Percentiles rank a stretch among this genome's conserved stretches.
Evolutionary conservation across 2,329 filamentous ascomycete genomes (phyloP).

Genomic region (Rhynchosporium agropyri): DNA sequence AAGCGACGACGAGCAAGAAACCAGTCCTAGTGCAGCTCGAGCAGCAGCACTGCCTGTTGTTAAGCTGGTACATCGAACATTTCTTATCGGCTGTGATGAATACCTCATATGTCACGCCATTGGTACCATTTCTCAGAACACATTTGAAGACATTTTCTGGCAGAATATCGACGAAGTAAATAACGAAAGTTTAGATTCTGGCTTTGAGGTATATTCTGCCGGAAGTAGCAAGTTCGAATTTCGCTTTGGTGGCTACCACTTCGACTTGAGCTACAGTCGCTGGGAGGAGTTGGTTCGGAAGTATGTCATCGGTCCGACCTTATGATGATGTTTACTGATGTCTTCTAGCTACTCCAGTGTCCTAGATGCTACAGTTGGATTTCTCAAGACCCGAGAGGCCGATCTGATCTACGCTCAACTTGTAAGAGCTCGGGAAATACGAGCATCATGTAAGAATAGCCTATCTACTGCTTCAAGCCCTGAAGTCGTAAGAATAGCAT

Average conservation of each 20-base stretch:
- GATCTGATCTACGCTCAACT: neutral
- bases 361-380: neutral
- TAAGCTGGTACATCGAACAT: neutral
- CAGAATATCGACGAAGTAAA: slow-evolving; percentile 5
- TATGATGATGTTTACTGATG: neutral
- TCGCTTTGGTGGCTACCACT: neutral
- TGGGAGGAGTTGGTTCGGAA: slow-evolving; percentile 9
- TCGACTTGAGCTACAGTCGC: neutral
- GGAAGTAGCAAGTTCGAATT: neutral
- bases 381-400: neutral
- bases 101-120: slow-evolving; percentile 1
- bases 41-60: slow-evolving; percentile 12
- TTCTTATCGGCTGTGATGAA: neutral
- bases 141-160: slow-evolving; percentile 15
- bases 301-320: neutral
- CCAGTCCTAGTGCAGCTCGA: slow-evolving; percentile 8
- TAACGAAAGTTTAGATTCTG: neutral
- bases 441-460: neutral
- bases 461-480: neutral
- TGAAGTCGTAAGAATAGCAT: neutral
- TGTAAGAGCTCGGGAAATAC: neutral
- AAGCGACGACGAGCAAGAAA: neutral
- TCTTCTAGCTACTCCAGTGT: neutral
- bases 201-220: neutral
- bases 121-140: slow-evolving; percentile 3